Evolutionary conservation across 768 basidiomycete species (phyloP).

Genomic region (Clitopilus hobsonii): DNA sequence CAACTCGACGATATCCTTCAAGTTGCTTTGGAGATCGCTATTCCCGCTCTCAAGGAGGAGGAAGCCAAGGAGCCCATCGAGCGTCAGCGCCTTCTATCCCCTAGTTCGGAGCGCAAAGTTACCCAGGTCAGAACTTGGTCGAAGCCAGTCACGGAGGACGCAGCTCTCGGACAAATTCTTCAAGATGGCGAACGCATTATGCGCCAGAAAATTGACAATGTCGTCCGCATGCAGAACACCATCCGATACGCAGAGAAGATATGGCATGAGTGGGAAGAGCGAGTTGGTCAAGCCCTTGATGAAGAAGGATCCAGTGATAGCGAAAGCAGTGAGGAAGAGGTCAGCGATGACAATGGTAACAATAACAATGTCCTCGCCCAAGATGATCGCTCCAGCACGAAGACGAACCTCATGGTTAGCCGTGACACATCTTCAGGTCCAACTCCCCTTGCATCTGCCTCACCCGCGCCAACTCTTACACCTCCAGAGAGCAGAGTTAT

Average conservation of each 20-base stretch:
- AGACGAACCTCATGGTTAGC: constrained; percentile 58
- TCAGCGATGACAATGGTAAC: constrained; percentile 30
- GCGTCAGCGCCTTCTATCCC: constrained; percentile 85
- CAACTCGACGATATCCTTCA: constrained; percentile 85
- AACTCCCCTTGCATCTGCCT: constrained; percentile 62
- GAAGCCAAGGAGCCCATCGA: constrained; percentile 90
- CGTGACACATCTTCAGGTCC: constrained; percentile 51
- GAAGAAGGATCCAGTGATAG: constrained; percentile 50
- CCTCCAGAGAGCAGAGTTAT: constrained; percentile 26
- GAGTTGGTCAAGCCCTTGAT: constrained; percentile 65
- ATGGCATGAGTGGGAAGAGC: constrained; percentile 94
- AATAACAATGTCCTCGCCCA: no score
- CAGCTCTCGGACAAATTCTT: constrained; percentile 75
- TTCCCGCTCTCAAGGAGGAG: constrained; percentile 89
- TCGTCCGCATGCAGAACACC: constrained; percentile 94
- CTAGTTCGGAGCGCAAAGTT: constrained; percentile 84
- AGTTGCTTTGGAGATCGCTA: constrained; percentile 73
- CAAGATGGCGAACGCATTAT: constrained; percentile 88
- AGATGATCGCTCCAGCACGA: constrained; percentile 58
- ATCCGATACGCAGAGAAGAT: constrained; percentile 97
- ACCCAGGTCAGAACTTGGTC: constrained; percentile 82
- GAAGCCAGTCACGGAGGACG: constrained; percentile 80
- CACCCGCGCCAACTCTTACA: constrained; percentile 32
- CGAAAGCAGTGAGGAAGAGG: constrained; percentile 37
- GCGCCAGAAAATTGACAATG: constrained; percentile 91